phyloP scores from a whole-genome alignment of 2,329 filamentous ascomycete species.

The Scedosporium boydii region DNA sequence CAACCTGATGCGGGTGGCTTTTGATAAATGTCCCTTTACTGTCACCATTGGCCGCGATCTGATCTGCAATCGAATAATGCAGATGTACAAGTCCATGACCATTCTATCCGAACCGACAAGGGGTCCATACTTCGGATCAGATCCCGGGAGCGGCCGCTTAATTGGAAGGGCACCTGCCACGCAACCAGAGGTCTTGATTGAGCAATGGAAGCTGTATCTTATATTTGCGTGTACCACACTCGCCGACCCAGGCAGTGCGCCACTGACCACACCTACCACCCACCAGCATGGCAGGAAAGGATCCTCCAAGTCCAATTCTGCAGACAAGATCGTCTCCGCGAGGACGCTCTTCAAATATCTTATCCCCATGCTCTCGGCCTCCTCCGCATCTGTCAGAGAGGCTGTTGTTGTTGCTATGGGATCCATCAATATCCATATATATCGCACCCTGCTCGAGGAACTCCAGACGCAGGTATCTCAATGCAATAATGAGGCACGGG shows the following conservation, averaged over 20 bases:
- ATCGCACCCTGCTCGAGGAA: constrained; percentile 81
- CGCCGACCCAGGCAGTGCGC: constrained; percentile 61
- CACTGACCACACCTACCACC: constrained; percentile 35
- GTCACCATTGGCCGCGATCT: constrained; percentile 85
- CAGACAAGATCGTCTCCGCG: constrained; percentile 77
- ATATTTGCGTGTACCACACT: constrained; percentile 96
- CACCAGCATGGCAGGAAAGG: constrained; percentile 72
- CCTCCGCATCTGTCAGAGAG: constrained; percentile 72
- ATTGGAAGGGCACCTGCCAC: constrained; percentile 52
- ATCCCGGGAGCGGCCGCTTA: constrained; percentile 43
- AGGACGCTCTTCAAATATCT: constrained; percentile 84
- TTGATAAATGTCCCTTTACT: constrained; percentile 83
- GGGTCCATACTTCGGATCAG: constrained; percentile 53
- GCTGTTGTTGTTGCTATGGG: constrained; percentile 88
- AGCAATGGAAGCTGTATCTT: constrained; percentile 96
- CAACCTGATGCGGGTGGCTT: constrained; percentile 83
- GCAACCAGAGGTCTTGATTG: constrained; percentile 78
- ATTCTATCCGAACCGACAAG: constrained; percentile 65
- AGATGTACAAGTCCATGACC: constrained; percentile 83
- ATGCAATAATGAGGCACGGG: constrained; percentile 82
- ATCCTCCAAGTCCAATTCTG: constrained; percentile 59
- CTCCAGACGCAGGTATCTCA: constrained; percentile 76
- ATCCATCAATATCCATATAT: constrained; percentile 90
- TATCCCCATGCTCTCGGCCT: constrained; percentile 74
- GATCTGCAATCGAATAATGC: constrained; percentile 81